Evolutionary conservation across 2,329 filamentous ascomycete species (phyloP).

Genomic region (Cyanodermella asteris): DNA sequence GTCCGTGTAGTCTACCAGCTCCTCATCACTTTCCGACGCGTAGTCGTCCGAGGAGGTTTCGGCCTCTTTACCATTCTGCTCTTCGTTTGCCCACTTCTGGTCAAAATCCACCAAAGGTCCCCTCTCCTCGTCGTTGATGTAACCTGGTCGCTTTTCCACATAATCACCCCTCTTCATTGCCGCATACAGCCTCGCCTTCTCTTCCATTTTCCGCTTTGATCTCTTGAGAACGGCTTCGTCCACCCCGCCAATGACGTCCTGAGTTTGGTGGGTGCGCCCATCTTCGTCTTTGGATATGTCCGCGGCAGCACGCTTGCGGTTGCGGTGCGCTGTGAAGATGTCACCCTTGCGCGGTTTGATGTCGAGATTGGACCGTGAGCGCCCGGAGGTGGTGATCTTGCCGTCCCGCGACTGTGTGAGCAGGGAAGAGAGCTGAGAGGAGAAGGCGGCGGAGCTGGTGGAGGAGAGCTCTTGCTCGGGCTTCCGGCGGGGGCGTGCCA

Average conservation of each 20-base stretch:
- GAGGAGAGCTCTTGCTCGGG: slow-evolving; percentile 43
- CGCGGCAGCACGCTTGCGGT: slow-evolving; percentile 38
- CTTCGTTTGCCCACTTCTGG: slow-evolving; percentile 73
- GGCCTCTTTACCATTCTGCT: slow-evolving; percentile 52
- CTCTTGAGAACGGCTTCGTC: slow-evolving; percentile 38
- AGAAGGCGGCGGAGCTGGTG: slow-evolving; percentile 57
- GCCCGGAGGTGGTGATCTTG: slow-evolving; percentile 18
- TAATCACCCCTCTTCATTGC: slow-evolving; percentile 82
- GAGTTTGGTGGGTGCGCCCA: slow-evolving; percentile 37
- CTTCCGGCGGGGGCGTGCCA: slow-evolving; percentile 42
- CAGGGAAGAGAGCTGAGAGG: slow-evolving; percentile 66
- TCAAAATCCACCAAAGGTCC: too few relatives aligned
- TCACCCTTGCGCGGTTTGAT: slow-evolving; percentile 37
- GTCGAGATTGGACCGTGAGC: slow-evolving; percentile 21
- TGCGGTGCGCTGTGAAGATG: slow-evolving; percentile 46
- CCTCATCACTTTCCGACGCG: slow-evolving; percentile 24
- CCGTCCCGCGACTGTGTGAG: slow-evolving; percentile 36
- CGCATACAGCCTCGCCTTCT: slow-evolving; percentile 72
- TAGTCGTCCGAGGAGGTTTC: slow-evolving; percentile 16
- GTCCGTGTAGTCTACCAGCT: slow-evolving; percentile 70
- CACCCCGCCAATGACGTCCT: slow-evolving; percentile 39
- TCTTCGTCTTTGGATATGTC: slow-evolving; percentile 34
- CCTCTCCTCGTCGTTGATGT: slow-evolving; percentile 4
- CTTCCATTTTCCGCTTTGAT: slow-evolving; percentile 63
- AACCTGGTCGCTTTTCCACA: slow-evolving; percentile 26